Percentiles rank a stretch among this genome's conserved stretches.
Conservation (phyloP, 768 basidiomycete species). For the Albatrellus ellisii region DNA sequence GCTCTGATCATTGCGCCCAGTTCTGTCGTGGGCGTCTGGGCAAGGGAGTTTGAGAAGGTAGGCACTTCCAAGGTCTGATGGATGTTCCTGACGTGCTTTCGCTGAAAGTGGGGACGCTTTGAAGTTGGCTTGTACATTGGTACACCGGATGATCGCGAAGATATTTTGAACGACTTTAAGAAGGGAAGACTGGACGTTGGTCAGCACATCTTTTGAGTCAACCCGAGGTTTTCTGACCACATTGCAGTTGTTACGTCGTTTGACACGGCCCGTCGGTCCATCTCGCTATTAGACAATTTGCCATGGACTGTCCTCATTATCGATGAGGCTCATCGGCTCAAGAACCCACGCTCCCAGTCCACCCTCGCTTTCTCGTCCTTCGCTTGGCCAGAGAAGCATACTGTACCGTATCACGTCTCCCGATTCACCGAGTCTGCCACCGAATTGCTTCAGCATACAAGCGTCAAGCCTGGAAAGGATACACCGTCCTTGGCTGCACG, state of each 20-base stretch:
- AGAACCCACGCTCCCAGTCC: constrained; percentile 59
- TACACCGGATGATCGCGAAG: constrained; percentile 33
- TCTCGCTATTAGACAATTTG: constrained; percentile 53
- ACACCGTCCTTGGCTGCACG: no score
- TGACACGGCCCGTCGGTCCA: constrained; percentile 60
- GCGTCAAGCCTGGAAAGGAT: not conserved
- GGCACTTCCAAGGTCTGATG: constrained; percentile 10
- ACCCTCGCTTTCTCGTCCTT: constrained; percentile 64
- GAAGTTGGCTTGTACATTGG: constrained; percentile 69
- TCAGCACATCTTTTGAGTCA: constrained; percentile 23
- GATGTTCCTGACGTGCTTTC: not conserved
- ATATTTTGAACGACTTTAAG: constrained; percentile 57
- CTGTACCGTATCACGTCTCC: constrained; percentile 12
- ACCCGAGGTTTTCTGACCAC: not conserved
- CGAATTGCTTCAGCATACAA: not conserved
- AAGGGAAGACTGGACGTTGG: constrained; percentile 77
- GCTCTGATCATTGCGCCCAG: constrained; percentile 81
- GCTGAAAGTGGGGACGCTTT: constrained; percentile 81
- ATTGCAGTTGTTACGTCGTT: constrained; percentile 67
- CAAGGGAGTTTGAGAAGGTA: constrained; percentile 75
- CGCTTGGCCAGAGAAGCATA: constrained; percentile 24
- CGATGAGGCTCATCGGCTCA: constrained; percentile 87
- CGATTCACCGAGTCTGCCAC: constrained; percentile 4
- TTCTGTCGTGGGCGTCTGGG: constrained; percentile 81
- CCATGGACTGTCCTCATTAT: constrained; percentile 65